These are phyloP conservation scores for Miscanthus lutarioriparius DNA, from an alignment of 176 grass and related monocot species.

Conservation along the genomic window DNA sequence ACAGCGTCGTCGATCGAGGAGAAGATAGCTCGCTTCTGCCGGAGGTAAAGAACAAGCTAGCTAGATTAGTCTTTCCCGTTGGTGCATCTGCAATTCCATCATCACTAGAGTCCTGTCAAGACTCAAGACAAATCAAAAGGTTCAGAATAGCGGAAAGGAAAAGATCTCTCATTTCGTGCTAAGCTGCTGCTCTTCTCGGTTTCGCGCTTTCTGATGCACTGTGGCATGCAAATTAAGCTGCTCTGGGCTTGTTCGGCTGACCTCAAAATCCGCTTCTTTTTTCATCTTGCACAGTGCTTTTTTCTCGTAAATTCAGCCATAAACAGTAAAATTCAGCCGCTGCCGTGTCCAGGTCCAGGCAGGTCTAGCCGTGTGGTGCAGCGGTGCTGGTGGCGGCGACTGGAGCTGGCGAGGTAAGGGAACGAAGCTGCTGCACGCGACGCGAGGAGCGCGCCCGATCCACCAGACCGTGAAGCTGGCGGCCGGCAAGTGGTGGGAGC, in stretches of 20 bases:
- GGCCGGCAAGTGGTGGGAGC: constrained; percentile 99
- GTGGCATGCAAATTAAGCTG: constrained; percentile 47
- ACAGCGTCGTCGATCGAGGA: not conserved
- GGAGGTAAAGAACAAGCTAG: constrained; percentile 44
- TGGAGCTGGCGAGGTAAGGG: not conserved
- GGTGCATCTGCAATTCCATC: constrained; percentile 14
- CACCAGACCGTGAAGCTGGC: constrained; percentile 66
- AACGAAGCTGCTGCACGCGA: not conserved
- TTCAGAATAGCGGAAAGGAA: constrained; percentile 1
- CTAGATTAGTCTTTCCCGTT: not conserved
- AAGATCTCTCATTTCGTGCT: constrained; percentile 14
- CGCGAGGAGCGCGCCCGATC: constrained; percentile 31
- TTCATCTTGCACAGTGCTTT: too few relatives aligned
- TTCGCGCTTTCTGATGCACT: constrained; percentile 19
- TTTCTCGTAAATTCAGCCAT: too few relatives aligned
- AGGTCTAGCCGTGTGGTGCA: not conserved
- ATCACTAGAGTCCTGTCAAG: not conserved
- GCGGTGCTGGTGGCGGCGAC: not conserved
- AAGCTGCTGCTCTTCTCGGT: not conserved
- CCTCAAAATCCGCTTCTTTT: too few relatives aligned
- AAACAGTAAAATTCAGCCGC: too few relatives aligned
- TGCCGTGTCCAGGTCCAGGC: constrained; percentile 13
- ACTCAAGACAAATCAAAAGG: constrained; percentile 23
- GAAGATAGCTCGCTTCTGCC: constrained; percentile 42
- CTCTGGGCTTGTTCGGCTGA: constrained; percentile 21